A percentile compares a stretch with the other conserved stretches of the same genome.
phyloP scores from a whole-genome alignment of 1,139 yeast species.

The Lodderomyces jiufengensis region DNA sequence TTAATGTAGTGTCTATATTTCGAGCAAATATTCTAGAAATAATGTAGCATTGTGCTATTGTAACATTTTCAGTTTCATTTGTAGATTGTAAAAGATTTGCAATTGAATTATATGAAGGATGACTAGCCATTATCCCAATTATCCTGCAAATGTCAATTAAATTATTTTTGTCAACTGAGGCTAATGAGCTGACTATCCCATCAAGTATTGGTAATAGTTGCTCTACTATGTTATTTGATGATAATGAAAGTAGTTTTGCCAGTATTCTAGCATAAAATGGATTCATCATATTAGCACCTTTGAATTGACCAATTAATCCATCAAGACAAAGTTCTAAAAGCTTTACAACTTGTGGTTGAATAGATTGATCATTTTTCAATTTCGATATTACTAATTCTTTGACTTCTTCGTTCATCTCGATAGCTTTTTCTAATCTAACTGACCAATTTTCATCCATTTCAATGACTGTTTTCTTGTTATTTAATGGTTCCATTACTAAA shows the following conservation, averaged over 20 bases:
- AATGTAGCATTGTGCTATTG: neutral
- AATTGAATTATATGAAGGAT: conserved; percentile 20
- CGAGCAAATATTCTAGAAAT: conserved; percentile 22
- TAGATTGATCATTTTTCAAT: conserved; percentile 16
- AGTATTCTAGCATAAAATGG: conserved; percentile 16
- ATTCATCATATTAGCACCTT: conserved; percentile 6
- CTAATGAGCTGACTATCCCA: conserved; percentile 22
- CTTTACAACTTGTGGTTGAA: conserved; percentile 16
- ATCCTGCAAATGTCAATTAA: conserved; percentile 40
- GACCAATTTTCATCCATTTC: conserved; percentile 76
- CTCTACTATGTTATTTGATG: conserved; percentile 29
- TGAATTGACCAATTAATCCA: conserved; percentile 26
- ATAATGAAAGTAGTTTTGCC: conserved; percentile 31
- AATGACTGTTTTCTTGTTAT: conserved; percentile 51
- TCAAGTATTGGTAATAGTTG: conserved; percentile 18
- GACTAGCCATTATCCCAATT: conserved; percentile 56
- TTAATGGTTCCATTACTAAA: conserved; percentile 62
- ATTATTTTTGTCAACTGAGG: conserved; percentile 32
- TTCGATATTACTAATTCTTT: conserved; percentile 31
- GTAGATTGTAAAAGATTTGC: no score
- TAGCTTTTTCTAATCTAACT: conserved; percentile 65
- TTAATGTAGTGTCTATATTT: conserved; percentile 51
- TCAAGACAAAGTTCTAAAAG: conserved; percentile 24
- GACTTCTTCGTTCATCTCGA: conserved; percentile 59
- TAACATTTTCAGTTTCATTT: conserved; percentile 10